Conservation (phyloP, 306 rosid species). For the Quillaja saponaria region DNA sequence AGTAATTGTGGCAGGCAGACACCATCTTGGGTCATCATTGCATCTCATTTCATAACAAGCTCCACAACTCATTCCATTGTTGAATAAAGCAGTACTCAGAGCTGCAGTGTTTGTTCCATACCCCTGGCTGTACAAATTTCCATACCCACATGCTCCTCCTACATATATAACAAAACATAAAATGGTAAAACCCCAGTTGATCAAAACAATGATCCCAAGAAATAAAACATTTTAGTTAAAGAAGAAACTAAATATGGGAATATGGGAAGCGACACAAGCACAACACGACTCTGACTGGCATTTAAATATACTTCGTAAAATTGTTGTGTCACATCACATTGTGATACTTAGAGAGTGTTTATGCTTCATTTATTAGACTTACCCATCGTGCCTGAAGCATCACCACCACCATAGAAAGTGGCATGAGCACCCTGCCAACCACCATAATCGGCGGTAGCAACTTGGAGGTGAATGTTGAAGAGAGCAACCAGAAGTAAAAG, state of each 20-base stretch:
- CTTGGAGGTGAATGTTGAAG: too few species aligned
- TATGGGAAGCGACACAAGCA: too few species aligned
- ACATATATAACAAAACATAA: conserved; percentile 3
- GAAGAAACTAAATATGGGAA: not conserved
- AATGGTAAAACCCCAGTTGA: not conserved
- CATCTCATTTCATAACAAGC: conserved; percentile 77
- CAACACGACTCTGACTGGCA: too few species aligned
- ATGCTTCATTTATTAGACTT: conserved; percentile 14
- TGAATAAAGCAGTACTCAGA: conserved; percentile 72
- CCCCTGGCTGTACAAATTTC: conserved; percentile 71
- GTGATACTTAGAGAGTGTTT: too few species aligned
- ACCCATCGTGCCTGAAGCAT: conserved; percentile 93
- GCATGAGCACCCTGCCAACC: conserved; percentile 78
- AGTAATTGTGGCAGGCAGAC: conserved; percentile 50
- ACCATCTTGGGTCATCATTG: conserved; percentile 59
- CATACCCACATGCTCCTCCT: conserved; percentile 91
- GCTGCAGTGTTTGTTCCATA: conserved; percentile 80
- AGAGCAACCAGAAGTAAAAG: too few species aligned
- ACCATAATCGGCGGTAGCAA: too few species aligned
- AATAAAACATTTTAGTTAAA: not conserved
- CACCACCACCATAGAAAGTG: conserved; percentile 90
- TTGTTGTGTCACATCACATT: too few species aligned
- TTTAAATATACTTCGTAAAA: too few species aligned
- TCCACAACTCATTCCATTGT: conserved; percentile 71
- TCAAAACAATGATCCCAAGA: not conserved